Conservation (phyloP, 1,284 basidiomycete genomes). For the Cutaneotrichosporon sp. region DNA sequence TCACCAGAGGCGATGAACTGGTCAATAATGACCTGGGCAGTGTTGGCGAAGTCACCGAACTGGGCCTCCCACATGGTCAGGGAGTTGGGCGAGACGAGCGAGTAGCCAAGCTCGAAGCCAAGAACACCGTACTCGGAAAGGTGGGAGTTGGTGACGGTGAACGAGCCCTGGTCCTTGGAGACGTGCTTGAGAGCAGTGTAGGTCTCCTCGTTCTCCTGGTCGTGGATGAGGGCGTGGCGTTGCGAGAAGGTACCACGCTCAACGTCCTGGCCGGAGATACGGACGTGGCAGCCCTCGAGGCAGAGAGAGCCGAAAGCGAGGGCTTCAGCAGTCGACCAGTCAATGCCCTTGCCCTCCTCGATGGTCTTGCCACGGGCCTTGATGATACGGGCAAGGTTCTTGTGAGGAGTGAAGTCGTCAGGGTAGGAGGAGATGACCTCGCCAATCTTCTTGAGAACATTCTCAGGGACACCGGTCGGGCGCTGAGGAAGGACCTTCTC, state of each 20-base stretch:
- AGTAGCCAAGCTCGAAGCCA: conserved; percentile 98
- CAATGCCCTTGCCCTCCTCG: conserved; percentile 85
- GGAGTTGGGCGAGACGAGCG: conserved; percentile 88
- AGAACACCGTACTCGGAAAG: conserved; percentile 93
- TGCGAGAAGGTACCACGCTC: conserved; percentile 99
- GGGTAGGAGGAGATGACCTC: conserved; percentile 81
- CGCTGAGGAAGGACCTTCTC: conserved; percentile 86
- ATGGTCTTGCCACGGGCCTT: conserved; percentile 80
- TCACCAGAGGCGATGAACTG: conserved; percentile 98
- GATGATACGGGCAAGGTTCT: conserved; percentile 92
- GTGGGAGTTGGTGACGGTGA: conserved; percentile 95
- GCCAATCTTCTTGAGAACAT: conserved; percentile 78
- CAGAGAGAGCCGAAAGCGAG: conserved; percentile 92
- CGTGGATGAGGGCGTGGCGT: conserved; percentile 93
- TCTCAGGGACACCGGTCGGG: conserved; percentile 73
- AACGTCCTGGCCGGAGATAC: conserved; percentile 96
- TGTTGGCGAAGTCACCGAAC: conserved; percentile 97
- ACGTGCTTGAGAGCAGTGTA: conserved; percentile 88
- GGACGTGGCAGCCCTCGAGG: conserved; percentile 88
- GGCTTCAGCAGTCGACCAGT: conserved; percentile 99
- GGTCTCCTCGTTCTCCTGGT: conserved; percentile 87
- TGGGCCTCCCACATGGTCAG: conserved; percentile 99
- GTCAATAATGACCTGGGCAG: conserved; percentile 96
- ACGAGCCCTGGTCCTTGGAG: conserved; percentile 77
- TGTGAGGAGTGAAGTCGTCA: conserved; percentile 78